Conservation (phyloP, 805 yeast species). For the Jamesozyma gamospora region DNA sequence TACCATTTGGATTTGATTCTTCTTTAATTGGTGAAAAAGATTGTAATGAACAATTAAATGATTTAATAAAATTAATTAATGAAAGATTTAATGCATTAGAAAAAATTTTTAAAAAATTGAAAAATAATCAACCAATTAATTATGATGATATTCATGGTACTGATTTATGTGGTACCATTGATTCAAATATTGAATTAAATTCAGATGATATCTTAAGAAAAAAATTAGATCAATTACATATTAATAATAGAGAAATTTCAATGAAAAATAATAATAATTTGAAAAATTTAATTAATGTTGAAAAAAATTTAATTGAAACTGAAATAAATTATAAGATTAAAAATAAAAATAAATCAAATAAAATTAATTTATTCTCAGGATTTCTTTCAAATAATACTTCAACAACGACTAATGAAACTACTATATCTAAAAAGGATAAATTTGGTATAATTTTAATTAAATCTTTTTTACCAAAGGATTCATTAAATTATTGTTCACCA, state of each 20-base stretch:
- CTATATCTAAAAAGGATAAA: constrained; percentile 7
- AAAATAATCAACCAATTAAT: constrained; percentile 8
- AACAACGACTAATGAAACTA: not conserved
- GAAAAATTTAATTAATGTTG: constrained; percentile 1
- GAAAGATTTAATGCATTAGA: constrained; percentile 11
- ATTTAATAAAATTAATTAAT: constrained; percentile 5
- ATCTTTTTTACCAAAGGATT: constrained; percentile 24
- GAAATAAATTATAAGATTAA: constrained; percentile 13
- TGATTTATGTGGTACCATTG: constrained; percentile 23
- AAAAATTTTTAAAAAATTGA: constrained; percentile 9
- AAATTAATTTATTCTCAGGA: constrained; percentile 4
- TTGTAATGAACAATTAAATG: constrained; percentile 7
- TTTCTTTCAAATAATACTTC: constrained; percentile 1
- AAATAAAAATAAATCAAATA: constrained; percentile 1
- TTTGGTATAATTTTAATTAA: constrained; percentile 24
- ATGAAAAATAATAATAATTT: no score
- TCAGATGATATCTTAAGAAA: constrained; percentile 17
- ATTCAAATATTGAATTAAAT: constrained; percentile 12
- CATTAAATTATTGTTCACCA: constrained; percentile 30
- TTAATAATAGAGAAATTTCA: constrained; percentile 9
- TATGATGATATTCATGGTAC: constrained; percentile 18
- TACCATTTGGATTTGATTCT: constrained; percentile 21
- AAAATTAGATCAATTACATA: constrained; percentile 22
- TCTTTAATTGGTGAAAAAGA: constrained; percentile 7
- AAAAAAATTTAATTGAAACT: constrained; percentile 8